These are phyloP conservation scores for Entamoeba invadens DNA, from an alignment of 208 protist species.

Conservation along the genomic window DNA sequence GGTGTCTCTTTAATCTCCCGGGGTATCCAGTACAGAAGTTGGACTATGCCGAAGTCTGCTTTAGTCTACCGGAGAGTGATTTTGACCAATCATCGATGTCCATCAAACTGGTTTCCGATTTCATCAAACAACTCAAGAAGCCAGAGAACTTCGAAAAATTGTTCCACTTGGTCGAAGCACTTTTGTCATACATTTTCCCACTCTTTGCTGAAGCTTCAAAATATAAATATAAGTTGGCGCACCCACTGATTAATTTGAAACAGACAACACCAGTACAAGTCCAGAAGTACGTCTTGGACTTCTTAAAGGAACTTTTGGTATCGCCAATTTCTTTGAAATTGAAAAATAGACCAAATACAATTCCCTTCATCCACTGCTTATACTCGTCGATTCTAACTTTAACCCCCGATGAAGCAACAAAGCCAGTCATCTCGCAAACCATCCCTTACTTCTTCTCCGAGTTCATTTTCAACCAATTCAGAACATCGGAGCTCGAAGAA, in stretches of 20 bases:
- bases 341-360: not conserved
- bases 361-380: not conserved
- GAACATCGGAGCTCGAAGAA: not conserved
- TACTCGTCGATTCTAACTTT: not conserved
- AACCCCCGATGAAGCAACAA: not conserved
- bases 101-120: not conserved
- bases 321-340: not conserved
- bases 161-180: not conserved
- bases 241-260: not conserved
- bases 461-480: not conserved
- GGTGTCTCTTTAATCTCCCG: not conserved
- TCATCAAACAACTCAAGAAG: not conserved
- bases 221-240: not conserved
- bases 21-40: not conserved
- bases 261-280: not conserved
- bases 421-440: not conserved
- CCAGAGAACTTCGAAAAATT: not conserved
- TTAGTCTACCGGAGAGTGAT: not conserved
- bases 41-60: not conserved
- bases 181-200: not conserved
- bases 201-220: not conserved
- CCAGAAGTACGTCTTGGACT: not conserved
- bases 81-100: not conserved
- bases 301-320: not conserved
- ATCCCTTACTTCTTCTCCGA: not conserved